Evolutionary conservation across 768 basidiomycete genomes (phyloP), one percentile per base, ranked within the genome.

Genomic region (Coprinopsis cinerea): DNA sequence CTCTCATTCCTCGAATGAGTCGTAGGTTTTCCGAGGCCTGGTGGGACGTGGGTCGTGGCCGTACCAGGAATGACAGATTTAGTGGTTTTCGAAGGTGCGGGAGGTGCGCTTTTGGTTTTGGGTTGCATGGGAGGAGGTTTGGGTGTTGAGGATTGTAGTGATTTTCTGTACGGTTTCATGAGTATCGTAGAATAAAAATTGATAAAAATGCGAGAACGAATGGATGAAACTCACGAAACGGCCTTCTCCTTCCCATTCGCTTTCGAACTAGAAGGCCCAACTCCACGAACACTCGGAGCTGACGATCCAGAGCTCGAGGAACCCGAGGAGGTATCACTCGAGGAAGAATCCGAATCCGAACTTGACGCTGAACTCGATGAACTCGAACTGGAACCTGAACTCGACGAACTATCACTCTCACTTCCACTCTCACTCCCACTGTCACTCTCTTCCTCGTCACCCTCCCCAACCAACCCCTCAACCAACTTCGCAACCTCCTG

Each of bases 1-100:
- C 83, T 77, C n/a, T 72, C 57, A 58, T 85, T 85, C 4, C 83
- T 74, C 20, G 67, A 65, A 14, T 74, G 78, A 1, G 83, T 85
- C 1, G 75, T 61, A 0, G 75, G 61, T 61, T 81, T 84, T 13
- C 83, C 83, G 20, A 67, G 62, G 2, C 83, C 83, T 0, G 83
- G 83, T 1, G 83, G 81, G 7, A 83, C 32, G 40, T 37, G n/a
- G n/a, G 27, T 42, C 32, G 41, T 47, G 54, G 43, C 41, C 52
- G 52, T 49, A 51, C 32, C 52, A 51, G n/a, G 47, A 17, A 18
- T 10, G 11, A 14, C 9, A 18, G 44, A 28, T 36, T 56, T 53
- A 26, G 44, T 3, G 13, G 53, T 18, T 28, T 54, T 49, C 22
- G 14, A 34, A 18, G 24, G 39, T 13, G 44, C 18, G 13, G 46